Conservation (phyloP, 306 rosid species). For the Rosa chinensis region DNA sequence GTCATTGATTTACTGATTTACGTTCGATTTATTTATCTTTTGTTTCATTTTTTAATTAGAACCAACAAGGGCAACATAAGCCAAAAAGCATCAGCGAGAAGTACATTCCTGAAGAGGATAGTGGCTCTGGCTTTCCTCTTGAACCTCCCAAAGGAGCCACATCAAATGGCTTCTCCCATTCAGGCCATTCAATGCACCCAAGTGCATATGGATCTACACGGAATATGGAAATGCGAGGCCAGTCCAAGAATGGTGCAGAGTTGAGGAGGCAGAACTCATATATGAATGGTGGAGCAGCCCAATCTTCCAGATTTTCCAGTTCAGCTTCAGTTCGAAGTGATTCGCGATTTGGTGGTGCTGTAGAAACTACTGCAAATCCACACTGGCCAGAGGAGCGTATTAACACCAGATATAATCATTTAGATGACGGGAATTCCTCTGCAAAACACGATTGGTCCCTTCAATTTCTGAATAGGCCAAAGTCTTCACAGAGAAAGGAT, state of each 20-base stretch:
- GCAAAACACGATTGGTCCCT: slow-evolving; percentile 43
- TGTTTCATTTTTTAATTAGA: slow-evolving; percentile 30
- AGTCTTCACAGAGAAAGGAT: slow-evolving; percentile 48
- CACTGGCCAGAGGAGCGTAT: slow-evolving; percentile 57
- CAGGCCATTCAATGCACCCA: slow-evolving; percentile 51
- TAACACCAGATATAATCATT: slow-evolving; percentile 40
- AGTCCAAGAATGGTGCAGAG: slow-evolving; percentile 23
- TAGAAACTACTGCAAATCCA: slow-evolving; percentile 42
- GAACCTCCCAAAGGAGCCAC: slow-evolving; percentile 47
- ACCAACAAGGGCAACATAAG: slow-evolving; percentile 44
- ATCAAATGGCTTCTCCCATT: slow-evolving; percentile 37
- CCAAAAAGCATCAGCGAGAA: slow-evolving; percentile 50
- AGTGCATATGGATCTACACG: slow-evolving; percentile 49
- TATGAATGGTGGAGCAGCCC: slow-evolving; percentile 35
- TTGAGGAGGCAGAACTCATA: slow-evolving; percentile 48
- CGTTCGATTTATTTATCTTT: neutral
- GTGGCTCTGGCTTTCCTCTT: slow-evolving; percentile 45
- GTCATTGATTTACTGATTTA: neutral
- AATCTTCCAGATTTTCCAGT: slow-evolving; percentile 60
- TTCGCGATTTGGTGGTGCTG: slow-evolving; percentile 43
- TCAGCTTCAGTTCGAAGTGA: slow-evolving; percentile 55
- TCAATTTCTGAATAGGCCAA: slow-evolving; percentile 45
- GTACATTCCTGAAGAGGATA: slow-evolving; percentile 46
- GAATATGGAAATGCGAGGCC: slow-evolving; percentile 31
- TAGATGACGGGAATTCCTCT: slow-evolving; percentile 40